Percentiles rank a stretch among this genome's conserved stretches.
Evolutionary conservation across 2,329 filamentous ascomycete genomes (phyloP).

Genomic region (Epichloe uncinata): DNA sequence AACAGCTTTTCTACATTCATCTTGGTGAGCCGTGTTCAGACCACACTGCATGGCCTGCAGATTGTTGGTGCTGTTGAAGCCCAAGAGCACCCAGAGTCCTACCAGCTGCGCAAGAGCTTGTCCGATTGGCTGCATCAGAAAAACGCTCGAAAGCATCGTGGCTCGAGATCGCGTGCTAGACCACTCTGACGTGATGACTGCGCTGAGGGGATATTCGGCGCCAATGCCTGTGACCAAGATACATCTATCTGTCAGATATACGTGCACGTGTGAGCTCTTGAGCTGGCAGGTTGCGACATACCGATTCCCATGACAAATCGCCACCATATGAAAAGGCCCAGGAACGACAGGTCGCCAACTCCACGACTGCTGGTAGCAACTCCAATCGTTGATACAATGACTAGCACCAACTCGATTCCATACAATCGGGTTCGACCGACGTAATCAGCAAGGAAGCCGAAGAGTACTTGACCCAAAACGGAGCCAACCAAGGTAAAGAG

Average conservation of each 20-base stretch:
- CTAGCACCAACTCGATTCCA: slow-evolving; percentile 41
- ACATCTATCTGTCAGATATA: background rate
- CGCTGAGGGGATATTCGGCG: slow-evolving; percentile 55
- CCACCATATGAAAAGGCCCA: slow-evolving; percentile 39
- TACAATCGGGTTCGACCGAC: slow-evolving; percentile 42
- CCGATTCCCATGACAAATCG: slow-evolving; percentile 41
- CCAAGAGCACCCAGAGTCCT: slow-evolving; percentile 38
- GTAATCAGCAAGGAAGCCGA: slow-evolving; percentile 40
- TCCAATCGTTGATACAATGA: slow-evolving; percentile 43
- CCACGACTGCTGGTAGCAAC: slow-evolving; percentile 39
- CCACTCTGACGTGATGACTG: slow-evolving; percentile 56
- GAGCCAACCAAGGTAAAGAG: slow-evolving; percentile 39
- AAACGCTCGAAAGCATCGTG: slow-evolving; percentile 55
- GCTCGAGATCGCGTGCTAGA: slow-evolving; percentile 47
- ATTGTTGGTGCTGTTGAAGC: slow-evolving; percentile 27
- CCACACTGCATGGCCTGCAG: slow-evolving; percentile 34
- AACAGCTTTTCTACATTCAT: slow-evolving; percentile 32
- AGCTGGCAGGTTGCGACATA: slow-evolving; percentile 12
- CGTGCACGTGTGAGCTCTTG: background rate
- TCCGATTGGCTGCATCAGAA: slow-evolving; percentile 56
- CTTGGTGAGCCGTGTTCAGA: slow-evolving; percentile 29
- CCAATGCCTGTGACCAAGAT: slow-evolving; percentile 37
- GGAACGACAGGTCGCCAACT: slow-evolving; percentile 34
- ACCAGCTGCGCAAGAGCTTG: slow-evolving; percentile 52
- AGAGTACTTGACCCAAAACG: slow-evolving; percentile 36